Conservation (phyloP, 176 grass and related monocot genomes). For the Avena sativa region DNA sequence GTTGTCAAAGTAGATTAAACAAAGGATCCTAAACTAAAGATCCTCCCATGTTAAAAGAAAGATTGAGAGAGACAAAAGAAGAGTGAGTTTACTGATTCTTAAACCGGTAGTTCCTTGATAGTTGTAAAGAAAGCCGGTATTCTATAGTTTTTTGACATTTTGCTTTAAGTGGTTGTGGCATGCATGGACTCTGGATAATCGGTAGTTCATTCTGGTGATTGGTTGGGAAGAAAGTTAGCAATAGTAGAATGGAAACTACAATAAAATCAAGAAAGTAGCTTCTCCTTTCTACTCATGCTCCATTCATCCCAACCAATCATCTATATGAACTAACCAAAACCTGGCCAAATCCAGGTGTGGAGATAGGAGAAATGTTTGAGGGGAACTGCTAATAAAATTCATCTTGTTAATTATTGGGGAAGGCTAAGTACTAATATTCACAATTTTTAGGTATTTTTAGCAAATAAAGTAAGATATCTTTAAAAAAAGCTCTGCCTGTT, state of each 20-base stretch:
- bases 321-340: not conserved
- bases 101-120: not conserved
- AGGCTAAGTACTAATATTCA: too few relatives aligned
- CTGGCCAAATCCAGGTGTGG: not conserved
- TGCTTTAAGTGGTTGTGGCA: not conserved
- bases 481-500: too few relatives aligned
- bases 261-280: not conserved
- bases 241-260: not conserved
- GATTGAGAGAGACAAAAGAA: not conserved
- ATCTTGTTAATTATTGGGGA: too few relatives aligned
- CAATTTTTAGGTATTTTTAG: too few relatives aligned
- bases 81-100: not conserved
- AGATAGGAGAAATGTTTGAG: too few relatives aligned
- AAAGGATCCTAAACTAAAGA: not conserved
- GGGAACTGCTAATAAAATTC: too few relatives aligned
- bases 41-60: not conserved
- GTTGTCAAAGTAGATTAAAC: not conserved
- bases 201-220: not conserved
- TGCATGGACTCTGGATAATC: not conserved
- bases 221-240: not conserved
- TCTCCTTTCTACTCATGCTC: not conserved
- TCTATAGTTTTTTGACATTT: not conserved
- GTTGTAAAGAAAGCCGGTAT: not conserved
- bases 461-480: too few relatives aligned
- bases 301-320: not conserved